Percentiles rank a stretch among this genome's conserved stretches.
Evolutionary conservation across 2,329 filamentous ascomycete genomes (phyloP).

Genomic region (Blastomyces silverae): DNA sequence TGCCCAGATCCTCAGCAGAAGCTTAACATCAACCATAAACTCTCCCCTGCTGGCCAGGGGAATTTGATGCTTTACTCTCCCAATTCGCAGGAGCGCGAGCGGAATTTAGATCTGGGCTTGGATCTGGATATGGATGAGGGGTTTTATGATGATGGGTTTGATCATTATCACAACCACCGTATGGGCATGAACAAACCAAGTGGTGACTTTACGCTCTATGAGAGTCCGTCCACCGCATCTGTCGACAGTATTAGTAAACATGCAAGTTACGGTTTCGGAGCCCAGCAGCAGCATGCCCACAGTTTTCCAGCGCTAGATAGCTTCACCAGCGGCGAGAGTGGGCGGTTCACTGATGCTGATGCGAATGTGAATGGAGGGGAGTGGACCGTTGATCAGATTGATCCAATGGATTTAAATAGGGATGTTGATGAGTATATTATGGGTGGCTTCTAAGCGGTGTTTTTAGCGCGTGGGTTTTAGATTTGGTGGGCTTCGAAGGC

Average conservation of each 20-base stretch:
- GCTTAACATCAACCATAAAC: conserved; percentile 12
- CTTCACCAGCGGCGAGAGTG: neutral
- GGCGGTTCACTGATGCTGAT: neutral
- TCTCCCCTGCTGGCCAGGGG: conserved; percentile 27
- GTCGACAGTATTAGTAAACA: neutral
- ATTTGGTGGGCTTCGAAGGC: neutral
- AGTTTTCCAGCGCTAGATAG: conserved; percentile 1
- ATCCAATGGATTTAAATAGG: conserved; percentile 9
- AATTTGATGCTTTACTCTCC: conserved; percentile 31
- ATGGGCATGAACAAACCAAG: conserved; percentile 19
- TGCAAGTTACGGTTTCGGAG: neutral
- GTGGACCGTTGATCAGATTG: conserved; percentile 4
- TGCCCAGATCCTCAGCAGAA: conserved; percentile 19
- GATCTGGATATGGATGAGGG: conserved; percentile 23
- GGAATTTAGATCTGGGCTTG: neutral
- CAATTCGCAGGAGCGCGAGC: conserved; percentile 16
- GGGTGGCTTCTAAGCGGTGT: neutral
- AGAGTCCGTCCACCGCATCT: conserved; percentile 12
- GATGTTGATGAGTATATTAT: conserved; percentile 11
- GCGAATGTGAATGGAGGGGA: too few relatives aligned
- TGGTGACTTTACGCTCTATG: conserved; percentile 29
- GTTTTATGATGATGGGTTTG: conserved; percentile 24
- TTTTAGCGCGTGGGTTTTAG: neutral
- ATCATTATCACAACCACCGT: conserved; percentile 10
- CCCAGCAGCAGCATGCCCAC: neutral